Evolutionary conservation across 2,329 filamentous ascomycete species (phyloP).

Genomic region (Colletotrichum sp.): DNA sequence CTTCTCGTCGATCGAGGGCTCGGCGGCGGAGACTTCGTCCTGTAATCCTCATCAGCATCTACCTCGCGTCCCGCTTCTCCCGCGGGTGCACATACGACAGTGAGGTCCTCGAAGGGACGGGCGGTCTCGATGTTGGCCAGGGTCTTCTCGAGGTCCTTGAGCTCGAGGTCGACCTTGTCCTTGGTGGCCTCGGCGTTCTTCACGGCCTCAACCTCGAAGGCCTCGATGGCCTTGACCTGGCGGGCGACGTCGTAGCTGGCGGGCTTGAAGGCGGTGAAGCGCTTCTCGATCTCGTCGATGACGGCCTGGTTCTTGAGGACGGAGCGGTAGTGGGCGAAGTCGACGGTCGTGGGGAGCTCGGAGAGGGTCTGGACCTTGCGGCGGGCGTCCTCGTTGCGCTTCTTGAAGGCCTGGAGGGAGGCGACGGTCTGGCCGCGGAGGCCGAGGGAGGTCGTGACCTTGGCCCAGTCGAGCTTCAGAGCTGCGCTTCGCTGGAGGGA

Average conservation of each 20-base stretch:
- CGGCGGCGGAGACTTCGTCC: slow-evolving; percentile 94
- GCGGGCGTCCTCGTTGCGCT: slow-evolving; percentile 98
- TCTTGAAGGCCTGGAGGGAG: slow-evolving; percentile 96
- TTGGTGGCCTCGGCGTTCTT: slow-evolving; percentile 98
- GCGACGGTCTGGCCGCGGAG: slow-evolving; percentile 93
- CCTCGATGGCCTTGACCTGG: slow-evolving; percentile 98
- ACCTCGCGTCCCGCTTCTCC: neutral
- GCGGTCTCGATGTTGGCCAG: slow-evolving; percentile 97
- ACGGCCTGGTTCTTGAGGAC: slow-evolving; percentile 95
- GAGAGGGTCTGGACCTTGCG: slow-evolving; percentile 87
- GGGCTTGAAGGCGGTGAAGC: slow-evolving; percentile 91
- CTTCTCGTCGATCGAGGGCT: slow-evolving; percentile 97
- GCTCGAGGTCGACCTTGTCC: slow-evolving; percentile 92
- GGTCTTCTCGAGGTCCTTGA: slow-evolving; percentile 92
- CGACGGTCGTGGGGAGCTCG: slow-evolving; percentile 84
- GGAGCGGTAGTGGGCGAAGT: slow-evolving; percentile 92
- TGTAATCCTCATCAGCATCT: slow-evolving; percentile 44
- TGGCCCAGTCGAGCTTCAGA: slow-evolving; percentile 99
- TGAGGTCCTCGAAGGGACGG: slow-evolving; percentile 94
- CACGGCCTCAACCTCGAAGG: slow-evolving; percentile 95
- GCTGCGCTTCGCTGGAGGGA: slow-evolving; percentile 87
- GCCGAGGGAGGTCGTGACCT: slow-evolving; percentile 91
- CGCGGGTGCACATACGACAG: slow-evolving; percentile 75
- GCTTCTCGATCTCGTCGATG: slow-evolving; percentile 96
- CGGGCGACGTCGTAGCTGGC: slow-evolving; percentile 89